Conservation (phyloP, 768 basidiomycete species). For the Tricholoma flavovirens region DNA sequence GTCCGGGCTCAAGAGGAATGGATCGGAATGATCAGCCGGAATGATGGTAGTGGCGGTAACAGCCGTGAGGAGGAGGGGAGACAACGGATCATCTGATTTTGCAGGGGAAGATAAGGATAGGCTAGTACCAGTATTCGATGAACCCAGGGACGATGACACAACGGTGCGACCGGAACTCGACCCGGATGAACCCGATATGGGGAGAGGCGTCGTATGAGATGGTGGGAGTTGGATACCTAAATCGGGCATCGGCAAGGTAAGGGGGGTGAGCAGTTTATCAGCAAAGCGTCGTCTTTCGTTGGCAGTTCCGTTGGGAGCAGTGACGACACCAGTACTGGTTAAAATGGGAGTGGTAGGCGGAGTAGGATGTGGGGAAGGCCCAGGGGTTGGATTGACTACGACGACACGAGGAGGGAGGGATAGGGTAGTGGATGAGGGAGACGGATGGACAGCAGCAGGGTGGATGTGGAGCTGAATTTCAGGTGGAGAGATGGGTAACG, state of each 20-base stretch:
- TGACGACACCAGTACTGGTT: too few relatives aligned
- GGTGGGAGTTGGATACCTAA: not conserved
- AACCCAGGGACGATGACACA: not conserved
- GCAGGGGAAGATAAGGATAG: not conserved
- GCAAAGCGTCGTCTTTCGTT: not conserved
- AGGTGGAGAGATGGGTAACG: too few relatives aligned
- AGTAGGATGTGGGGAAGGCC: slow-evolving; percentile 27
- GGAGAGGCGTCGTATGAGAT: too few relatives aligned
- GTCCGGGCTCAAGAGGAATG: too few relatives aligned
- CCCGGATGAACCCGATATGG: not conserved
- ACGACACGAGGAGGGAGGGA: slow-evolving; percentile 48
- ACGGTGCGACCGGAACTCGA: not conserved
- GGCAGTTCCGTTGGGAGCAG: too few relatives aligned
- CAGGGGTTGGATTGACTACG: slow-evolving; percentile 72
- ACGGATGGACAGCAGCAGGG: not conserved
- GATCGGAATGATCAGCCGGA: too few relatives aligned
- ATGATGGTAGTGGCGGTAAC: too few relatives aligned
- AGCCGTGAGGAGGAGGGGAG: too few relatives aligned
- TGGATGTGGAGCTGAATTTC: not conserved
- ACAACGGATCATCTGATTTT: not conserved
- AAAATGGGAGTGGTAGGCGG: slow-evolving; percentile 64
- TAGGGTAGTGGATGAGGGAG: not conserved
- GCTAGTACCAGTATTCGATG: not conserved
- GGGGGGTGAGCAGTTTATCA: not conserved
- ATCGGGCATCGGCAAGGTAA: not conserved